Evolutionary conservation across 352 stramenopile species (phyloP), one percentile per base, ranked within the genome.

Genomic region (Hyaloperonospora arabidopsidis): DNA sequence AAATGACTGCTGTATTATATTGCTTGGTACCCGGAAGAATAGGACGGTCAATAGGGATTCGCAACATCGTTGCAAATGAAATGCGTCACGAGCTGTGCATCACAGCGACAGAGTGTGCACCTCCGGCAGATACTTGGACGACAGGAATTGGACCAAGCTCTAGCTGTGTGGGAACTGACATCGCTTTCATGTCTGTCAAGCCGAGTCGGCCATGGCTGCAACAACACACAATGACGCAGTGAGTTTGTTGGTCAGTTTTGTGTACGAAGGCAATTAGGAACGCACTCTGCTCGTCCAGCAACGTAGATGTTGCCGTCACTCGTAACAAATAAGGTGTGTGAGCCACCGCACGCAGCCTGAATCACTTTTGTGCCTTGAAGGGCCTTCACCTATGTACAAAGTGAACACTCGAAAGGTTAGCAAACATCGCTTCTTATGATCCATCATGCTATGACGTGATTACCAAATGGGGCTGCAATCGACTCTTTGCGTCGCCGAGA

Each of bases 311-410:
- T 61, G 25, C 88, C 88, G 22, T 96, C 80, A 39, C 73, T 77
- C 18, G 84, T 93, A 29, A 96, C 70, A 40, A 95, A 93, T 35
- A 95, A 64, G 35, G 86, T 95, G 76, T 96, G 87, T 54, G 74
- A 84, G 11, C 74, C 74, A 45, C 82, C 82, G n/a, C 77, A 88
- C 11, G 82, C 78, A 28, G 77, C 82, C 46, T 92, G 79, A 41
- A 89, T 80, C 23, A 92, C 67, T 1, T 47, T 61, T 52, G 89
- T 70, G 15, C 57, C 72, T 59, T 83, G 70, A 21, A 92, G 25
- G 12, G 79, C 76, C 43, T 89, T 71, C 14, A 87, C 72, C 72
- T 84, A 25, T 45, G 22, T 15, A 47, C 23, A 39, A 44, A 6
- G 22, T 18, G 47, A 19, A 54, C 12, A 54, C 32, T 34, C 6